These are phyloP conservation scores for Penicillium thymicola DNA, from an alignment of 2,329 filamentous ascomycete genomes.

Conservation along the genomic window DNA sequence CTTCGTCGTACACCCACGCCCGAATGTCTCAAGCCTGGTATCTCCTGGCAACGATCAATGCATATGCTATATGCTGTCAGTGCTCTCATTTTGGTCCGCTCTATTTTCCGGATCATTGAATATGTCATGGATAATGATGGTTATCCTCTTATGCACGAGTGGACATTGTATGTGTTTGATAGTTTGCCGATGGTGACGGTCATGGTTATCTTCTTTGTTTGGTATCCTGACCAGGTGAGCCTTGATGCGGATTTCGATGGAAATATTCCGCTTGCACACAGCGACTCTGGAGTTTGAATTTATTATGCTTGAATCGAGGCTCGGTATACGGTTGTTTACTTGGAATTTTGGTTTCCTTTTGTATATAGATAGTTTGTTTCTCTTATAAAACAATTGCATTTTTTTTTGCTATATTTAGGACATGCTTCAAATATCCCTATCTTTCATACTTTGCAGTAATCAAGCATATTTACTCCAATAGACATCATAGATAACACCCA, in stretches of 20 bases:
- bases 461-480: not conserved
- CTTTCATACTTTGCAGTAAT: no score
- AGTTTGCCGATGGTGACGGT: conserved; percentile 36
- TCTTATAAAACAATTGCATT: not conserved
- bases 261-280: conserved; percentile 1
- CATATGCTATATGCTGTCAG: conserved; percentile 23
- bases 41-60: conserved; percentile 16
- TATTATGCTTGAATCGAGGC: not conserved
- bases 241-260: not conserved
- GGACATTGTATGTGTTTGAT: conserved; percentile 48
- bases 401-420: not conserved
- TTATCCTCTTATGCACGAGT: conserved; percentile 43
- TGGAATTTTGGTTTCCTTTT: not conserved
- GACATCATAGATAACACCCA: not conserved
- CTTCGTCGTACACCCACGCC: conserved; percentile 14
- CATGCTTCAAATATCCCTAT: not conserved
- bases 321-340: not conserved
- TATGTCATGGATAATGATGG: conserved; percentile 44
- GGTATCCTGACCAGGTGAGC: conserved; percentile 13
- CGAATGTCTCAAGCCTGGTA: not conserved
- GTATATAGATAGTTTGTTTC: not conserved
- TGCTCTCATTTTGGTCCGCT: conserved; percentile 43
- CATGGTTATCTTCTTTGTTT: conserved; percentile 15
- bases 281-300: not conserved
- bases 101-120: conserved; percentile 50